Evolutionary conservation across 164 flowering plant species (phyloP).

Genomic region (Liriodendron chinense): DNA sequence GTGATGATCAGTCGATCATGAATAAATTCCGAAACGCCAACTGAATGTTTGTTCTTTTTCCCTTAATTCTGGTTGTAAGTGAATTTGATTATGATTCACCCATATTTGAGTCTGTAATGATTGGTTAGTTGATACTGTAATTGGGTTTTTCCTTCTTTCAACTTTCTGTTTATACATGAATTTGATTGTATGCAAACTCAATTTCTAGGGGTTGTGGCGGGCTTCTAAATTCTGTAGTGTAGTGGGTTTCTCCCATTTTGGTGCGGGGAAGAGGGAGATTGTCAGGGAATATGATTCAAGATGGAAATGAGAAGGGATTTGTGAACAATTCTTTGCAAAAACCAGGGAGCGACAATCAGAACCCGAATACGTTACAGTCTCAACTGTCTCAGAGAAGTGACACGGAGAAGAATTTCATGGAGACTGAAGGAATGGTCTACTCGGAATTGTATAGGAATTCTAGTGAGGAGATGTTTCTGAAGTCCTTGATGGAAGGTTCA

Average conservation of each 20-base stretch:
- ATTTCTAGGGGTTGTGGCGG: neutral
- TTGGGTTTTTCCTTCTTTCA: neutral
- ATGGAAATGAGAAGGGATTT: conserved; percentile 18
- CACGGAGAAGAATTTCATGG: conserved; percentile 31
- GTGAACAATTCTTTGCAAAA: conserved; percentile 16
- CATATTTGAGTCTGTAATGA: neutral
- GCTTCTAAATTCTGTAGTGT: neutral
- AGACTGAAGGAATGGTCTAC: conserved; percentile 49
- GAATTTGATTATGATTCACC: neutral
- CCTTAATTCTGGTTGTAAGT: neutral
- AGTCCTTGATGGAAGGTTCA: conserved; percentile 59
- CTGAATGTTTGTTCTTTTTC: neutral
- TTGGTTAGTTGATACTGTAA: neutral
- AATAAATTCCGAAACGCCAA: neutral
- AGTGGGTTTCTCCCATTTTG: neutral
- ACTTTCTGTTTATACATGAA: neutral
- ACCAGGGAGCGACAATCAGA: conserved; percentile 13
- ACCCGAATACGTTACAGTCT: conserved; percentile 12
- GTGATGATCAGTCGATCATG: neutral
- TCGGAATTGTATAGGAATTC: conserved; percentile 60
- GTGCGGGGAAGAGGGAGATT: neutral
- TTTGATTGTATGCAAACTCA: neutral
- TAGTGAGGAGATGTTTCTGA: conserved; percentile 65
- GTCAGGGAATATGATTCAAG: conserved; percentile 23
- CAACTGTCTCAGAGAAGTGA: conserved; percentile 20